Evolutionary conservation across 1,284 basidiomycete species (phyloP), one percentile per base, ranked within the genome.

Genomic region (Sanghuangporus sanghuang): DNA sequence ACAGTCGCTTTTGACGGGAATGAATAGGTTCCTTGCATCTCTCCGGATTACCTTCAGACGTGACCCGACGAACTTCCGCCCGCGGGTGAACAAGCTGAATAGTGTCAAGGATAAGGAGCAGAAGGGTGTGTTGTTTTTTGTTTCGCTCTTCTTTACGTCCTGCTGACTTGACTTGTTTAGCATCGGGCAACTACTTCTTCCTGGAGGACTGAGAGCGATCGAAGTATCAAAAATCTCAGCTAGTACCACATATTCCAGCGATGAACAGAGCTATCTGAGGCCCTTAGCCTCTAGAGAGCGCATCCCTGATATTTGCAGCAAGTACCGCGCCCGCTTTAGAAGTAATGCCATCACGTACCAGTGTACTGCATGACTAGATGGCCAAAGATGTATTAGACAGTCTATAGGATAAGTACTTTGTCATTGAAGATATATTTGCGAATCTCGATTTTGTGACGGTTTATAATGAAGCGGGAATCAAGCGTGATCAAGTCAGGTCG

Each of bases 1-100:
- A 3, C 91, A 94, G 73, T 90, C 91, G 6, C 81, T 95, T 21
- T 76, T 95, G 56, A 87, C 90, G 16, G 93, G 93, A 18, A 94
- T 95, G 93, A 95, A 95, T 77, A 85, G 87, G 72, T 98, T 98
- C 86, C 78, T 98, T 63, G 89, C 92, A 4, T 93, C 90, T 8
- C 81, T 98, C 35, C 92, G 97, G 76, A 95, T 98, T 73, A 98
- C 95, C 6, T 98, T 98, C 87, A 84, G 95, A 65, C 87, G 96
- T 72, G 96, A 98, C 77, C 95, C 95, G 32, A 95, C 93, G 66
- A 96, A 96, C 79, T 96, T 86, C 80, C 82, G 92, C 64, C 94
- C 95, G 52, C 86, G 95, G 63, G 95, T 98, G 68, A 98, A 98
- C 83, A 98, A 98, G 81, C 73, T 87, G 67, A 81, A 95, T 76